phyloP scores from a whole-genome alignment of 345 rosid species.

The Populus alba region DNA sequence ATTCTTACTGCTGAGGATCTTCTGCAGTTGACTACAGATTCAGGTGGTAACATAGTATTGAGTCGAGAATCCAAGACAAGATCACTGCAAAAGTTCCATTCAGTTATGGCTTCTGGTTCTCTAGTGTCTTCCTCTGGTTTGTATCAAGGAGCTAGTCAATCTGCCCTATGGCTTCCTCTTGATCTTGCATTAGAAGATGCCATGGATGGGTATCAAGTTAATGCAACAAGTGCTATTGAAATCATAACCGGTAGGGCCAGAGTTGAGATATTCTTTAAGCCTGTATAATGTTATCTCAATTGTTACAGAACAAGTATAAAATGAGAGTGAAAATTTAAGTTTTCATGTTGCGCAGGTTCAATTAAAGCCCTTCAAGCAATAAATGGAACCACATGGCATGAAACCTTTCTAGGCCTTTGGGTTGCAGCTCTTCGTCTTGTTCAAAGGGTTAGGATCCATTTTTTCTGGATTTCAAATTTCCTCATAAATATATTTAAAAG shows the following conservation, averaged over 20 bases:
- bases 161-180: constrained; percentile 90
- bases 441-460: constrained; percentile 59
- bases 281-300: background rate
- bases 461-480: background rate
- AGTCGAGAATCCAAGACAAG: constrained; percentile 46
- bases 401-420: constrained; percentile 90
- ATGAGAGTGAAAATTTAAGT: background rate
- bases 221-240: constrained; percentile 75
- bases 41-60: constrained; percentile 41
- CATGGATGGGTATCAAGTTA: constrained; percentile 88
- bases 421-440: constrained; percentile 91
- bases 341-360: constrained; percentile 58
- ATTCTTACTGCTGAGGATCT: constrained; percentile 54
- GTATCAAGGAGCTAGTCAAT: constrained; percentile 63
- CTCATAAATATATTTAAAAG: background rate
- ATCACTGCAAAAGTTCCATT: constrained; percentile 51
- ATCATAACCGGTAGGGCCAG: constrained; percentile 54
- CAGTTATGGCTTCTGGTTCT: constrained; percentile 53
- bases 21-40: constrained; percentile 58
- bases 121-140: constrained; percentile 58
- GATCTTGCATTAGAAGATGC: constrained; percentile 86
- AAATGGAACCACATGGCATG: constrained; percentile 77
- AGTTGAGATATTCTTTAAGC: background rate
- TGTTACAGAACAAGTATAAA: background rate
- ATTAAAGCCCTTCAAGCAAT: constrained; percentile 85